A percentile compares a stretch with the other conserved stretches of the same genome.
Evolutionary conservation across 345 rosid genomes (phyloP).

Genomic region (Lumnitzera racemosa): DNA sequence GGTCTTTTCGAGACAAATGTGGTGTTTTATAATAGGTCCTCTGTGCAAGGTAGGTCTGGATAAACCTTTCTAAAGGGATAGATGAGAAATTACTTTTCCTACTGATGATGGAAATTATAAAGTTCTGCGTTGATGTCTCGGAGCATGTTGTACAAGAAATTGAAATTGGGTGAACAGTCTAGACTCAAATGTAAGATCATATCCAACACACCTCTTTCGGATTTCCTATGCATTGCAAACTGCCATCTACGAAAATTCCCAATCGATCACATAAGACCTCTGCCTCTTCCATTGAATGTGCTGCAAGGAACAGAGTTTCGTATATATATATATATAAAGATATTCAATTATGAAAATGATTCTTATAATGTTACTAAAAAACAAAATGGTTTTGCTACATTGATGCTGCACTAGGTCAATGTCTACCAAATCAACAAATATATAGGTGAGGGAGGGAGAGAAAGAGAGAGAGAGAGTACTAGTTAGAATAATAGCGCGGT

Average conservation of each 20-base stretch:
- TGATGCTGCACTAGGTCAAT: too few relatives aligned
- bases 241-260: slow-evolving; percentile 80
- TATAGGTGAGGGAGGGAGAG: neutral
- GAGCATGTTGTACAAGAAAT: too few relatives aligned
- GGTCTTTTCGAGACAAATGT: too few relatives aligned
- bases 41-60: too few relatives aligned
- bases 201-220: slow-evolving; percentile 57
- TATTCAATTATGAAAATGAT: too few relatives aligned
- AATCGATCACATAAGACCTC: slow-evolving; percentile 81
- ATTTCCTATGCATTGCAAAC: slow-evolving; percentile 93
- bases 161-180: neutral
- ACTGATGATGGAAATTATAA: neutral
- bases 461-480: slow-evolving; percentile 28
- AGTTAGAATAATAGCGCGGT: slow-evolving; percentile 79
- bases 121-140: too few relatives aligned
- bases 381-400: too few relatives aligned
- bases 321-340: neutral
- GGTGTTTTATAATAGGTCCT: too few relatives aligned
- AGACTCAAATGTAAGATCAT: neutral
- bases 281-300: slow-evolving; percentile 99
- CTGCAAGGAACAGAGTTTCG: slow-evolving; percentile 12
- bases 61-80: too few relatives aligned
- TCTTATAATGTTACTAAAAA: too few relatives aligned
- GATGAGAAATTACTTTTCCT: too few relatives aligned
- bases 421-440: too few relatives aligned